A percentile compares a stretch with the other conserved stretches of the same genome.
Conservation (phyloP, 345 rosid genomes). For the Mallotus nudiflorus region DNA sequence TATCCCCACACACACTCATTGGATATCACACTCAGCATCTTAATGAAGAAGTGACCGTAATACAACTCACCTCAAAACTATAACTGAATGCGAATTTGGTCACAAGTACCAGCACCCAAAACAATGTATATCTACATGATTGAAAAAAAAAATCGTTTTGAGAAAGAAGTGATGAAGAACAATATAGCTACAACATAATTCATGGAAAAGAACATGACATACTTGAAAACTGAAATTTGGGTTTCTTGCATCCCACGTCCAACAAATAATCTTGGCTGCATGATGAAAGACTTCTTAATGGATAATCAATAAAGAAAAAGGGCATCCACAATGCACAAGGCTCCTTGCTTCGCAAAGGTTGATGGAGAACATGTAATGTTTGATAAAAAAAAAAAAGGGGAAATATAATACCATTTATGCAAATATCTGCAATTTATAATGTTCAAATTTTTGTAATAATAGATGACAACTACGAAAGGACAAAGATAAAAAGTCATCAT, state of each 20-base stretch:
- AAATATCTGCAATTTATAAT: not conserved
- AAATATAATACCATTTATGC: not conserved
- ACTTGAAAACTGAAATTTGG: slow-evolving; percentile 86
- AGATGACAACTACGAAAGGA: not conserved
- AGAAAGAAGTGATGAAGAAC: slow-evolving; percentile 3
- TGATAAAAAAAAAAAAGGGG: not conserved
- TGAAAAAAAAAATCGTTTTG: slow-evolving; percentile 15
- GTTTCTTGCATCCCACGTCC: slow-evolving; percentile 99
- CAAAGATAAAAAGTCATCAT: no score
- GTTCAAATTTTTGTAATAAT: not conserved
- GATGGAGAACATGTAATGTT: not conserved
- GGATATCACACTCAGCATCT: not conserved
- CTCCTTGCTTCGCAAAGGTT: not conserved
- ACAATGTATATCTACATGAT: slow-evolving; percentile 62
- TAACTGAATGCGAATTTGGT: slow-evolving; percentile 83
- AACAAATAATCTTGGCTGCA: slow-evolving; percentile 80
- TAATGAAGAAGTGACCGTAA: slow-evolving; percentile 5
- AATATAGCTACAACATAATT: slow-evolving; percentile 23
- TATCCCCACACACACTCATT: not conserved
- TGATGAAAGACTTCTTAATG: slow-evolving; percentile 4
- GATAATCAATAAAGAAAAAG: not conserved
- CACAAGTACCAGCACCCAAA: slow-evolving; percentile 77
- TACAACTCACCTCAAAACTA: slow-evolving; percentile 70
- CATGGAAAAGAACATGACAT: slow-evolving; percentile 29
- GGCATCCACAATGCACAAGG: not conserved